Evolutionary conservation across 352 stramenopile species (phyloP), one percentile per base, ranked within the genome.

Genomic region (Halophytophthora polymorphica): DNA sequence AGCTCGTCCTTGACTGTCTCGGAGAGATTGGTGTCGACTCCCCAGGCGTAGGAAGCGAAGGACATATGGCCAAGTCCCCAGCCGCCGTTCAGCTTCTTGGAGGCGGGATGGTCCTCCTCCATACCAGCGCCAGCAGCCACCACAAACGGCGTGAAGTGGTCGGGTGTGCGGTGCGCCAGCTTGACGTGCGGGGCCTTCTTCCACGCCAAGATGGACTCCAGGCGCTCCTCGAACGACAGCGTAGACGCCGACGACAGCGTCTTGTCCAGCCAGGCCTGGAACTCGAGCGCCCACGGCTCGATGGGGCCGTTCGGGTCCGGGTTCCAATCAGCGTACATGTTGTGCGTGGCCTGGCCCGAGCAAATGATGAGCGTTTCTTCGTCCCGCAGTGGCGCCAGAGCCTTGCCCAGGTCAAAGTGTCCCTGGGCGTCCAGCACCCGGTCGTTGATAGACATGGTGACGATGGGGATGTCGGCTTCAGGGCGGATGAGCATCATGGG

Each of bases 401-500:
- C 69, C 36, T 83, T 63, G 41, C 85, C 84, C 3, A 96, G 34
- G 7, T 69, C 56, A 33, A 93, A 67, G 29, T 88, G 76, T 1
- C 43, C 54, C 17, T 63, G 61, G 4, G 73, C 62, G 43, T 64
- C 61, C 19, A 88, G 52, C 12, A 82, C 50, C 0, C 43, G 57
- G 39, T 49, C 43, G 19, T 76, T 69, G 14, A 96, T 66, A 29
- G 78, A 94, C 40, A 96, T 61, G 31, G 70, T 79, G 11, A 97
- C 83, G 12, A 97, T 82, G 0, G 93, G 93, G 35, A 97, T 84
- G 49, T 97, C 74, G 3, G 85, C 88, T 28, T 93, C 61, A 1
- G 89, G 87, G 39, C 85, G 90, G 61, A 96, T 91, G 28, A 96
- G 45, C 53, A 93, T 84, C 48, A 98, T 71, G 6, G 90, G 90